Percentiles rank a stretch among this genome's conserved stretches.
phyloP scores from a whole-genome alignment of 2,329 filamentous ascomycete species.

The Claviceps purpurea region DNA sequence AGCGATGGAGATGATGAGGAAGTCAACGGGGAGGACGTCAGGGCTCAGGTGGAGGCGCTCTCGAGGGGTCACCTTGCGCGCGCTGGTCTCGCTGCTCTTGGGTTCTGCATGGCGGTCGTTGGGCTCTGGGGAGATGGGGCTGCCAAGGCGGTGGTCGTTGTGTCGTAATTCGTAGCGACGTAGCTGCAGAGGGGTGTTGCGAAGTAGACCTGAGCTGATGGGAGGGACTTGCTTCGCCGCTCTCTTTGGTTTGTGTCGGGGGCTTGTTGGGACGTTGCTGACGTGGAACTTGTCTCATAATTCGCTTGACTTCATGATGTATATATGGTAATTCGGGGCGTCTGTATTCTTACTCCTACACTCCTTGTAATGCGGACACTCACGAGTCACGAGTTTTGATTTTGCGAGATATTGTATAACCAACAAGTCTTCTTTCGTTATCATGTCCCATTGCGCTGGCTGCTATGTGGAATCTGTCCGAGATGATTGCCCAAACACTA shows the following conservation, averaged over 20 bases:
- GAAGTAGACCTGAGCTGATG: neutral
- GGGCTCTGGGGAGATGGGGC: conserved; percentile 54
- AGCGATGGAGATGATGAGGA: conserved; percentile 38
- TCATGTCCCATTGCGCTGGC: no score
- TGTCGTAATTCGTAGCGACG: conserved; percentile 13
- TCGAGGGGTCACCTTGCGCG: conserved; percentile 40
- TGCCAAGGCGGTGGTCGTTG: conserved; percentile 19
- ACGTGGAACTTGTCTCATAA: no score
- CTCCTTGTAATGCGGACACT: no score
- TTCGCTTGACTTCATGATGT: no score
- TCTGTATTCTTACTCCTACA: no score
- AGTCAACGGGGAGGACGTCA: conserved; percentile 50
- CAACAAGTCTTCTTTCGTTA: no score
- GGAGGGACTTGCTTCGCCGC: no score
- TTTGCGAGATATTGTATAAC: no score
- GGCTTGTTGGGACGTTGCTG: no score
- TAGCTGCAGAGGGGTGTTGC: neutral
- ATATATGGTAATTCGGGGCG: no score
- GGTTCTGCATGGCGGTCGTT: conserved; percentile 47
- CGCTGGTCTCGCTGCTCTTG: conserved; percentile 39
- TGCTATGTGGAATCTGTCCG: neutral
- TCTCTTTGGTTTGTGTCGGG: no score
- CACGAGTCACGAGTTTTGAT: no score
- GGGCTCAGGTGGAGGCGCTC: conserved; percentile 41
- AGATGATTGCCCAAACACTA: neutral